Base-by-base conservation (phyloP, 1,139 yeast species). In the Citeromyces siamensis region DNA sequence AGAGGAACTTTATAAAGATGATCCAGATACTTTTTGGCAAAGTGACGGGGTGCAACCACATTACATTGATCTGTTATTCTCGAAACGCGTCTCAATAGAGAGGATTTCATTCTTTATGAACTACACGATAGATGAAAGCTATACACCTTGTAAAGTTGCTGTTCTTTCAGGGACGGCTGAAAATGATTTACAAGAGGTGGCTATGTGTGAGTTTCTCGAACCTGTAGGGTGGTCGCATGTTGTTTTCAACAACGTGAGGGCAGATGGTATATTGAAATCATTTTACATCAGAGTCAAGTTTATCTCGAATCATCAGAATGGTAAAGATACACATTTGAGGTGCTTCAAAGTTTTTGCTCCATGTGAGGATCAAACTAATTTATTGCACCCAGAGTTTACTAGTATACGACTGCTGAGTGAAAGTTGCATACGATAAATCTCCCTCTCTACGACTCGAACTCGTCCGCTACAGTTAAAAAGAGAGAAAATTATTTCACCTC, bases 11-110 rank as follows among this genome's bases (percentile, higher is more conserved):
- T 61, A 93, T 23, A 85, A 82, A 38, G 93, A 84, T 49, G 70
- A 76, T 13, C 82, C 94, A 0, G 67, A 69, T 32, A 61, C 78
- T 3, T 88, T 67, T 53, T 93, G 99, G 99, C 98, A 93, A 54
- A 82, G 94, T 37, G 98, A 93, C 54, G 98, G 97, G 22, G 68
- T 72, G n/a, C 86, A 80, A 46, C 98, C 98, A 0, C 98, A 93
- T 57, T 64, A 66, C 21, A 64, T 90, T 10, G 83, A 84, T 36
- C 71, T 86, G 3, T 93, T 77, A 49, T 93, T 93, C 53, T 68
- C 90, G 32, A 86, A 83, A 51, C 66, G 74, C 38, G 94, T 88
- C 5, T 65, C 77, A 16, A 59, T 93, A 4, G 76, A 78, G 40
- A 58, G 85, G 40, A 60, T 93, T 3, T 75, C 86, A 1, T 53